These are phyloP conservation scores for Juncus inflexus DNA, from an alignment of 176 grass and related monocot genomes.

Conservation along the genomic window DNA sequence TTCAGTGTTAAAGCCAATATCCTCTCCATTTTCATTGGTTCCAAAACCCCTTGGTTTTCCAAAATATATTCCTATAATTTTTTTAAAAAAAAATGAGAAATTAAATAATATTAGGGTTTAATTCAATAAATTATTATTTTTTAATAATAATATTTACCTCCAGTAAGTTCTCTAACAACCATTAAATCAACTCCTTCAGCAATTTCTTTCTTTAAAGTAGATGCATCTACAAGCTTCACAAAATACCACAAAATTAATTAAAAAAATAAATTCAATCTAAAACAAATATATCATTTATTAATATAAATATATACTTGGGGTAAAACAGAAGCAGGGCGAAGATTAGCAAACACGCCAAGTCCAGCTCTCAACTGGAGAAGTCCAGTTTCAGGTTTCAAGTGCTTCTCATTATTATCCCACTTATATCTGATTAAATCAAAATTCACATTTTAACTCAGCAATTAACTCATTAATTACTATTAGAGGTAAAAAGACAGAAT, in stretches of 20 bases:
- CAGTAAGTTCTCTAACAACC: constrained; percentile 96
- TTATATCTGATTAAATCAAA: constrained; percentile 49
- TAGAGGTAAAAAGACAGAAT: not conserved
- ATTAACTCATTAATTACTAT: too few relatives aligned
- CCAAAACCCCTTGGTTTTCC: constrained; percentile 93
- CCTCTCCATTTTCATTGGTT: constrained; percentile 71
- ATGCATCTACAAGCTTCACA: constrained; percentile 70
- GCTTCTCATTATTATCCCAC: constrained; percentile 97
- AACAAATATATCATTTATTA: not conserved
- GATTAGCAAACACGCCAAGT: constrained; percentile 76
- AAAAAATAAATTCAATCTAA: constrained; percentile 1
- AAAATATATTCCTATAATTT: constrained; percentile 35
- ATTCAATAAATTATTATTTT: too few relatives aligned
- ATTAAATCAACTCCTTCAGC: constrained; percentile 93
- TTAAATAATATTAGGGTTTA: not conserved
- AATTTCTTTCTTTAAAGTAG: constrained; percentile 81
- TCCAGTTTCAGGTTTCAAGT: constrained; percentile 86
- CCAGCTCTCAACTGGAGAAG: constrained; percentile 66
- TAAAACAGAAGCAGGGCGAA: constrained; percentile 71
- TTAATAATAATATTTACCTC: constrained; percentile 9
- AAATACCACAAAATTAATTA: constrained; percentile 21
- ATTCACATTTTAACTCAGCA: not conserved
- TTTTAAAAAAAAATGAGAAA: not conserved
- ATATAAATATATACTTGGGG: constrained; percentile 45
- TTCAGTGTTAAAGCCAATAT: constrained; percentile 91